Evolutionary conservation across 2,329 filamentous ascomycete species (phyloP), one percentile per base, ranked within the genome.

Genomic region (Colletotrichum sp.): DNA sequence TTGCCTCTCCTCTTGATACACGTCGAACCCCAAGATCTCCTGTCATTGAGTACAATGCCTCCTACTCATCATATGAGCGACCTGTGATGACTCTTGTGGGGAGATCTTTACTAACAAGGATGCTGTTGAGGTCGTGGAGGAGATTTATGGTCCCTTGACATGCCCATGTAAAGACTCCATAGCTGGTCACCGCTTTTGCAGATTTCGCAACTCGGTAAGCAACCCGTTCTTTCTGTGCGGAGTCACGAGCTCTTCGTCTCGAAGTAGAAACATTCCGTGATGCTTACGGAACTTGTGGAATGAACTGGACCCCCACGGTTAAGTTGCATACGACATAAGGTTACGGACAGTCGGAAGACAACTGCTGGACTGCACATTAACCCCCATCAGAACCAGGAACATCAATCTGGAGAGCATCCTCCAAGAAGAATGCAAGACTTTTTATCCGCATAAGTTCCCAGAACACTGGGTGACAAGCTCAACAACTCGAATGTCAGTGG

Each of bases 401-500:
- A 28, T 52, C 26, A 65, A 59, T 48, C 64, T 65, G 55, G 32
- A 60, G 60, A 52, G 68, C 60, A 60, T 66, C 43, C 12, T 10
- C 7, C 10, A 55, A 28, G 2, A 14, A 39, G 13, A 48, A 59
- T 24, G 21, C 24, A 52, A 36, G 16, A 5, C 2, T 36, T 59
- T 7, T 52, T 55, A 39, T 72, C 61, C 55, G 48, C 43, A 30
- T 10, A 2, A 39, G 71, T 28, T n/a, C 4, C 43, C 39, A 68
- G 39, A 34, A 5, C 39, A 60, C 66, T 16, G 39, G 63, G 16
- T 30, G 36, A 43, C 30, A 43, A 61, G 16, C 48, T 52, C n/a
- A 36, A 8, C 39, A 55, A 52, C 52, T 72, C 36, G 55, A 55
- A 57, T 61, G 39, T 68, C 32, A 59, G 13, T 68, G 69, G 57